Base-by-base conservation (phyloP, 2,329 filamentous ascomycete species). In the Cladophialophora immunda region DNA sequence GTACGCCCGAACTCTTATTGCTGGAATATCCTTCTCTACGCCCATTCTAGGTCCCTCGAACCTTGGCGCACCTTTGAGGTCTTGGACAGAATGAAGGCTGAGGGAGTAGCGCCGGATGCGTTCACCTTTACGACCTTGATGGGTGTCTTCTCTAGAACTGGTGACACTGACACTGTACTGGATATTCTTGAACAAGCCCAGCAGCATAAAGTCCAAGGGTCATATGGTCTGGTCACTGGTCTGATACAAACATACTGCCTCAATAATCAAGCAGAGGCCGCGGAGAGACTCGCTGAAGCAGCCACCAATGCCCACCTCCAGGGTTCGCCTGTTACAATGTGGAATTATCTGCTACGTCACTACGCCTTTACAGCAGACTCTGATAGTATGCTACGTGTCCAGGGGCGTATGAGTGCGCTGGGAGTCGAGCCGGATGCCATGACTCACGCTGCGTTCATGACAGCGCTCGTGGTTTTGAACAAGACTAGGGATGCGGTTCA, bases 21-120 rank as follows among this genome's bases (percentile, higher is more conserved):
- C 69, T 97, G 91, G 90, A 97, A 97, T 74, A 88, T 89, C 25
- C 78, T 97, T 30, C 82, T 98, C 54, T 87, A 90, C 73, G 89
- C 90, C 2, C 86, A 93, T 77, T 84, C 85, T 19, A 88, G 87
- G 71, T 85, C 86, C 0, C 84, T 87, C 56, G 88, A 95, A 74
- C 85, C 92, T 52, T 82, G 87, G n/a, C 86, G 87, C 5, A 90
- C 89, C 13, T 80, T 92, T 64, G 75, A 81, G 6, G 83, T 85
- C 57, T 93, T 96, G 73, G 83, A 88, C 19, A 79, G 84, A 9
- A 84, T 95, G 75, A 66, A 85, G 3, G 69, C 83, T 71, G 72
- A 76, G 68, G 73, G 80, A 67, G 34, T 87, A 3, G 73, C 77
- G 25, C 89, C 91, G 0, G 86, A 92, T 75, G 74, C 80, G 0